Evolutionary conservation across 2,329 filamentous ascomycete genomes (phyloP), one percentile per base, ranked within the genome.

Genomic region (Ceratocystis colombiana): DNA sequence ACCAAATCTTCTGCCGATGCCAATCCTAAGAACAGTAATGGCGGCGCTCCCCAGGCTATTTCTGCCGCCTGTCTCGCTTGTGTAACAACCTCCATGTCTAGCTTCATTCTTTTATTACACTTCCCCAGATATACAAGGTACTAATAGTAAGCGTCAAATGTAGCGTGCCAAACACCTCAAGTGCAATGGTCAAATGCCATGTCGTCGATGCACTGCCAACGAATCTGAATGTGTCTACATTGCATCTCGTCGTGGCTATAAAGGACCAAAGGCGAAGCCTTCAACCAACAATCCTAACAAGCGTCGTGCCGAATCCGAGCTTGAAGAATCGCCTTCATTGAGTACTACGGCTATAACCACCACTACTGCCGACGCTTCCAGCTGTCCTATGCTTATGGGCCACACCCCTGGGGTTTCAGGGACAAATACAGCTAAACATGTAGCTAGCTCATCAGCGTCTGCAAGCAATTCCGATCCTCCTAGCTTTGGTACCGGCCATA

Each of bases 171-270:
- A 89, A 72, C 89, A 92, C 74, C 79, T 91, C 62, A 92, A 90
- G 73, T 92, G 88, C 73, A 87, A 91, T 74, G 88, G 87, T 33
- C 76, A 78, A 46, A 85, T 76, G 41, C 88, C 88, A 12, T 92
- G 89, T 75, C 80, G 82, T 61, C 84, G 89, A 65, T 92, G 88
- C 74, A 76, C 76, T 25, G 75, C 77, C 63, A 80, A 81, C 61
- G 80, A 81, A 66, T 76, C 79, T 20, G 79, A 86, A 61, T 93
- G 89, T 74, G 76, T 85, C 71, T 91, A 90, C 73, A 83, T 89
- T 62, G 84, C 87, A 57, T 90, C 88, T 48, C 84, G 88, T 55
- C 83, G 88, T 68, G 88, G 88, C 37, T 89, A 88, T 77, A 89
- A 88, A 74, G 86, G 87, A 15, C 83, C 82, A 1, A 78, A 82